phyloP scores from a whole-genome alignment of 305 asterid species.

The Withania somnifera region DNA sequence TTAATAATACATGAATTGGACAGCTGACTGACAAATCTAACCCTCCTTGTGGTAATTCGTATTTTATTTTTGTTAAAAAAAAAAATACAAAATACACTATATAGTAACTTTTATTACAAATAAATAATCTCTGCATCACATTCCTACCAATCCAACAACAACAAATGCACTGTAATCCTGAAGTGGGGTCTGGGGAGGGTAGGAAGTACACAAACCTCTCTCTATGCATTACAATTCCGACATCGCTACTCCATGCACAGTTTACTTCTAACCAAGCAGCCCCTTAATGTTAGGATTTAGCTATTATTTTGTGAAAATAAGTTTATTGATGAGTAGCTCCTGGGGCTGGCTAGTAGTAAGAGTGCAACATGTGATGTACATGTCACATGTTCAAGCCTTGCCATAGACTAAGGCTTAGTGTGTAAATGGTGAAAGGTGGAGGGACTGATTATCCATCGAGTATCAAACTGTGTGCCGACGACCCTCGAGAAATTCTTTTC shows the following conservation, averaged over 20 bases:
- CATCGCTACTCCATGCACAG: background rate
- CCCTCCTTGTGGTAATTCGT: background rate
- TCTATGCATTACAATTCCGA: background rate
- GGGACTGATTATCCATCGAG: background rate
- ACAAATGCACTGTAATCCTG: too few relatives aligned
- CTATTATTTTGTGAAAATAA: background rate
- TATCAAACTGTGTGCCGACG: background rate
- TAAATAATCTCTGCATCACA: background rate
- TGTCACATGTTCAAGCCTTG: background rate
- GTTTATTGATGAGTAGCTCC: background rate
- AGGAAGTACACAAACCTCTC: too few relatives aligned
- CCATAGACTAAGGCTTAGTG: background rate
- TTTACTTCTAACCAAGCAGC: background rate
- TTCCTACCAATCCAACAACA: background rate
- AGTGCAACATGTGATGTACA: background rate
- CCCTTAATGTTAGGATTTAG: background rate
- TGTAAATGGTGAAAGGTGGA: background rate
- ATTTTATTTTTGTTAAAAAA: background rate
- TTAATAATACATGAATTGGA: background rate
- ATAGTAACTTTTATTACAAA: background rate
- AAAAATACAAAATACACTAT: background rate
- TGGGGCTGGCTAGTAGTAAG: background rate
- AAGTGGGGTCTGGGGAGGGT: too few relatives aligned
- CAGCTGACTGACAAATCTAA: background rate
- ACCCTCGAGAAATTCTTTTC: background rate